Evolutionary conservation across 2,329 filamentous ascomycete species (phyloP).

Genomic region (Penicillium digitatum): DNA sequence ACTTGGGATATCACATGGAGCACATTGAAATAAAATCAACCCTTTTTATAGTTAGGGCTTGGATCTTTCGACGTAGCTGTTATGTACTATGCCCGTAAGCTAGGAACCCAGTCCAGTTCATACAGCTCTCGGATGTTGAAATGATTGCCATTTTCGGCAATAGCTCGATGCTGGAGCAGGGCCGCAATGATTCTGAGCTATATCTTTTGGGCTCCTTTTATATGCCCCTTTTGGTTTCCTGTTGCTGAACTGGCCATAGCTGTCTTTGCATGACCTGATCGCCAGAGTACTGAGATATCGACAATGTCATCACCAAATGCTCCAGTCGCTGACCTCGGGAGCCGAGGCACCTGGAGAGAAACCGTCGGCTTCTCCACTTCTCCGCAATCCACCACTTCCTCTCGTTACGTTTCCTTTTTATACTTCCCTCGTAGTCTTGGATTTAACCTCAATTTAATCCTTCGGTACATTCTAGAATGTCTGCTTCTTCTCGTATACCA

Average conservation of each 20-base stretch:
- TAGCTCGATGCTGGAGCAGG: not conserved
- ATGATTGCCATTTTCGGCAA: not conserved
- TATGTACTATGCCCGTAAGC: not conserved
- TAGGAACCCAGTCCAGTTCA: not conserved
- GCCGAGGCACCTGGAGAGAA: slow-evolving; percentile 27
- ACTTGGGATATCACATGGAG: slow-evolving; percentile 13
- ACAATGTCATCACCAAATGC: not conserved
- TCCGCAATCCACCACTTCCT: slow-evolving; percentile 24
- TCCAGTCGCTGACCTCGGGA: slow-evolving; percentile 2
- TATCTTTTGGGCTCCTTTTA: not conserved
- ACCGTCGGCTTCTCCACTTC: slow-evolving; percentile 30
- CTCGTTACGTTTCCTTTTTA: slow-evolving; percentile 15
- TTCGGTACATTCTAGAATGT: slow-evolving; percentile 39
- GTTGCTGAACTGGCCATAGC: not conserved
- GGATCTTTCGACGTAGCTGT: not conserved
- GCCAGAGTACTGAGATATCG: too few relatives aligned
- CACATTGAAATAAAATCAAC: slow-evolving; percentile 6
- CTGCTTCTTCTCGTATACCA: slow-evolving; percentile 53
- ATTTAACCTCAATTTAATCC: not conserved
- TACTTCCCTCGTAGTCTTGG: not conserved
- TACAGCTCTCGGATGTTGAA: not conserved
- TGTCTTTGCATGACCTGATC: too few relatives aligned
- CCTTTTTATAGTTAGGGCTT: not conserved
- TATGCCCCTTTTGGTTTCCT: not conserved
- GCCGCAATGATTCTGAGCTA: not conserved